Evolutionary conservation across 78 protist species (phyloP), one percentile per base, ranked within the genome.

Genomic region (Mantamonas sphyraenae): DNA sequence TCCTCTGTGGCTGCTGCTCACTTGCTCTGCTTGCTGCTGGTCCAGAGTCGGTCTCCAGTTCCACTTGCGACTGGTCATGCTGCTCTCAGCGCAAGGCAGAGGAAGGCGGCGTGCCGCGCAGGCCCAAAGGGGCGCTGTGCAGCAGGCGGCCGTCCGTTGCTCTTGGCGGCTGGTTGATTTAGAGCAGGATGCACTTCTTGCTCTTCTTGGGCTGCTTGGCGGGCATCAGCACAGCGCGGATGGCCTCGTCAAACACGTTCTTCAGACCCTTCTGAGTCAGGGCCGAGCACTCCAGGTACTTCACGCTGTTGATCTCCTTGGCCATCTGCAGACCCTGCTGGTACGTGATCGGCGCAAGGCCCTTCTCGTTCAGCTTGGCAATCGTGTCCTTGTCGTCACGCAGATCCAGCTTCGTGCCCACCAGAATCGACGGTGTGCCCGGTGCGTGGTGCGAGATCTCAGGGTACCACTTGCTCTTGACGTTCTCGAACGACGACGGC

Each of bases 261-360:
- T 88, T 88, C 28, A 96, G 81, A 58, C 88, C 89, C 30, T 66
- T 2, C 74, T 86, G 90, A 5, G 88, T 89, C 26, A 82, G 74
- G 14, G 99, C 94, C 7, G 91, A 80, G 83, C 97, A 92, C 74
- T 94, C 98, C 38, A 88, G 30, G 76, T 92, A 94, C 12, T 76
- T 74, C 31, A 62, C 53, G 30, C 81, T 81, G 28, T 35, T 50
- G 56, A 80, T 73, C 53, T 65, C 85, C 51, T 80, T 80, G 67
- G 76, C 71, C 73, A 70, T 71, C 59, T 37, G 64, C 16, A 64
- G 33, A 34, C 77, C 77, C 53, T 72, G 75, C 47, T 80, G 74
- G 34, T 57, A 39, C n/a, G 79, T 53, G 20, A 80, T 38, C 62
- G 85, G 84, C 47, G 37, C 38, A 5, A 60, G 39, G 20, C 74